Base-by-base conservation (phyloP, 2,329 filamentous ascomycete species). In the Emmonsiellopsis sp. region DNA sequence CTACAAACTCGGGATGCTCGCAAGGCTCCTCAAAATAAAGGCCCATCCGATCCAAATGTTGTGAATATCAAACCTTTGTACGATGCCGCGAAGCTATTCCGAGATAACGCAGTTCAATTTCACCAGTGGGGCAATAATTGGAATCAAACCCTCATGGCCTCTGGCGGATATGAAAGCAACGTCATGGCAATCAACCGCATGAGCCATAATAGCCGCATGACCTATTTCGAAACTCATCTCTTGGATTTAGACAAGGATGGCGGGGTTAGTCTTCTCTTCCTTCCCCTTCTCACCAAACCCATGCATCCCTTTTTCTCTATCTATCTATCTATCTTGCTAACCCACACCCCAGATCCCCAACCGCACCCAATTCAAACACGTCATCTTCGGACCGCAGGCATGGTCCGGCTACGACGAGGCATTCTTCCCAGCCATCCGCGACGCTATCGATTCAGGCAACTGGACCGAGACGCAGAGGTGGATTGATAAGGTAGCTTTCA, bases 351-450 rank as follows among this genome's bases (percentile, higher is more conserved):
- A 90, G 86, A 80, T 95, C 4, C 87, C 88, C 40, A 89, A 89
- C 62, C 84, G 92, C 59, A 87, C 87, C 5, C 93, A 97, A 71
- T 98, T 90, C 78, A 95, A 94, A 70, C 93, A 96, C 70, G 80
- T 94, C 64, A 74, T 98, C 54, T 95, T 91, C 66, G 92, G 87
- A 1, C 93, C 93, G 0, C 82, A 89, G 63, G 75, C 82, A 2
- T 91, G 89, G 85, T 84, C 84, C 35, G 82, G 79, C 38, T 80
- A 85, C 59, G 80, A 86, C 34, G 79, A 80, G 53, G 80, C 80
- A 0, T 81, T 81, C 57, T 94, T 94, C 72, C 92, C 92, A 0
- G 85, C 85, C n/a, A 86, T 96, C 53, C 79, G 89, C 54, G 91
- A 96, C 63, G 84, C 86, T 7, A 76, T 96, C 41, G 81, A 87